A percentile compares a stretch with the other conserved stretches of the same genome.
Conservation (phyloP, 768 basidiomycete species). For the Ramaria rubella region DNA sequence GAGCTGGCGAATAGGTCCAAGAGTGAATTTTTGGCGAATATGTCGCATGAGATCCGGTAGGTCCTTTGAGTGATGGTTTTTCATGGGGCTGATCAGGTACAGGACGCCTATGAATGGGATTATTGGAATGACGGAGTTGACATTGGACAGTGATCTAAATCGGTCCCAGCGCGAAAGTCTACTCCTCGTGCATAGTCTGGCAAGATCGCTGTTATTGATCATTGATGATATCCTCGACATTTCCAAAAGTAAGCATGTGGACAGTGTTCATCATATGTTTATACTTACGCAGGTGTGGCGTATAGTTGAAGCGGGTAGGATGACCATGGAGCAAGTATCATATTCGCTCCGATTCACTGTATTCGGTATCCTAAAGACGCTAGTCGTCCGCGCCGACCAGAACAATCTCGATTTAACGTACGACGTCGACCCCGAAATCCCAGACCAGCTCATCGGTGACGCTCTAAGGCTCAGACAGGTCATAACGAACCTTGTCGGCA, state of each 20-base stretch:
- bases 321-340: constrained; percentile 99
- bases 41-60: constrained; percentile 93
- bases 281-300: constrained; percentile 13
- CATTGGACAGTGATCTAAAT: constrained; percentile 92
- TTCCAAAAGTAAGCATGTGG: constrained; percentile 81
- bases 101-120: constrained; percentile 99
- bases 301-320: constrained; percentile 94
- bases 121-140: constrained; percentile 99
- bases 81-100: constrained; percentile 12
- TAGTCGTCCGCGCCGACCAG: constrained; percentile 95
- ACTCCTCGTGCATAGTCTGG: constrained; percentile 90
- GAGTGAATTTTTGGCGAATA: constrained; percentile 97
- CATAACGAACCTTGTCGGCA: constrained; percentile 91
- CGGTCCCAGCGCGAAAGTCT: constrained; percentile 92
- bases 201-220: constrained; percentile 86
- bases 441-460: constrained; percentile 95
- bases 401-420: constrained; percentile 95
- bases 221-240: constrained; percentile 99
- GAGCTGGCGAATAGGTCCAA: constrained; percentile 97
- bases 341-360: constrained; percentile 97
- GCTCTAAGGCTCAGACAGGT: constrained; percentile 91
- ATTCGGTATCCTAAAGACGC: constrained; percentile 95
- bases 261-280: constrained; percentile 11
- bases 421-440: constrained; percentile 91
- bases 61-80: constrained; percentile 23